Base-by-base conservation (phyloP, 148 eudicot genomes). In the Rhododendron molle region DNA sequence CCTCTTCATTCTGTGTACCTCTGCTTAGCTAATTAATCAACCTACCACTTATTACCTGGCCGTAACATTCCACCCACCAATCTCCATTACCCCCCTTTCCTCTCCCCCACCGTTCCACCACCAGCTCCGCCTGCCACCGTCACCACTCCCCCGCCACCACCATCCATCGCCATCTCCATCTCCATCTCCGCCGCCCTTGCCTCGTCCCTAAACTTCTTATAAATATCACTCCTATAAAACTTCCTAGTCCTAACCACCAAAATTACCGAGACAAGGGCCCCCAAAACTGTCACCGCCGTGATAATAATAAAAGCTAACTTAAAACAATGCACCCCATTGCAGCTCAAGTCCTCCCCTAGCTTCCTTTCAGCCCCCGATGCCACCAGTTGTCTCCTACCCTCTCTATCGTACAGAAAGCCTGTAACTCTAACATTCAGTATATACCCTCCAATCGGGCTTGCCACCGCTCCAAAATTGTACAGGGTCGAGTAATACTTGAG, bases 401-500 rank as follows among this genome's bases (percentile, higher is more conserved):
- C 91, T 76, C 50, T 84, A 23, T 89, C 91, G 30, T 89, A 89
- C 40, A 89, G 43, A 38, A 86, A 58, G 7, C 91, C 91, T 2
- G 89, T 16, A 7, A 89, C 85, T 18, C 82, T 65, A 67, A 89
- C 91, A 26, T 89, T 89, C 2, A 89, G 85, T 72, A 89, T 18
- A n/a, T 89, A 89, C 23, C 47, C 49, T 10, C 91, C 91, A 14
- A 89, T 77, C 26, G 91, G 89, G 74, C 91, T 89, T 4, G 91
- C 91, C 76, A 88, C 88, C 2, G 85, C 34, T 0, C 91, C 91
- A 16, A 87, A 89, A 58, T 89, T 89, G 81, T 86, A 89, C 9
- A 89, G 73, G 5, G 91, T 89, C 34, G 91, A 89, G 87, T 89
- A 89, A 26, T 89, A 89, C 47, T 89, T 89, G 10, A 89, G 88